Evolutionary conservation across 345 rosid genomes (phyloP), one percentile per base, ranked within the genome.

Genomic region (Noccaea caerulescens): DNA sequence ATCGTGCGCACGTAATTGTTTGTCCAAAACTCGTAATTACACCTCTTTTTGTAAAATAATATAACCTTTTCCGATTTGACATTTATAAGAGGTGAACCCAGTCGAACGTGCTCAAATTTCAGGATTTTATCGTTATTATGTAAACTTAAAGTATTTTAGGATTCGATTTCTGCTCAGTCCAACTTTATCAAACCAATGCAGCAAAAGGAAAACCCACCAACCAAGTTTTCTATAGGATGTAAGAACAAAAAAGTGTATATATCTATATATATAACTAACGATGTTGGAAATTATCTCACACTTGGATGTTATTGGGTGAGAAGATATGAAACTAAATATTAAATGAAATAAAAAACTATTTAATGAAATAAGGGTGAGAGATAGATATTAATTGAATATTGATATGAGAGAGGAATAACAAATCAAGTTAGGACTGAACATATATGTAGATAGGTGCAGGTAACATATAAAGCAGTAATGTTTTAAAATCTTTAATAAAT

Each of bases 391-490:
- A 45, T 14, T 25, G 52, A 56, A 47, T 38, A 64, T 41, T 39
- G 38, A 68, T 62, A 55, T 69, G 50, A 69, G 57, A 63, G 64
- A 63, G 62, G 67, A 76, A 70, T 63, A 76, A 56, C 46, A 63
- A 57, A 76, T 70, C 66, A 50, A 63, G 47, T 69, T 63, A 69
- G 66, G 76, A 70, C 79, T 63, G 79, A 69, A 57, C 67, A 68
- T 30, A 62, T 38, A 54, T 61, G 73, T 75, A 54, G 69, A 63
- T 70, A 70, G 72, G 76, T 70, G 76, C 79, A 76, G 79, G 79
- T 13, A 63, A 76, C 56, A 76, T 76, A 69, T 76, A 69, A 76
- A 76, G 67, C 58, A 62, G 70, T 55, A 69, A 39, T 20, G 52
- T 67, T 50, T 58, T 41, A 8, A 60, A 60, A 59, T 42, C 39